Percentiles rank a stretch among this genome's conserved stretches.
Evolutionary conservation across 202 grass and related monocot genomes (phyloP).

Genomic region (Dendrocalamus latiflorus): DNA sequence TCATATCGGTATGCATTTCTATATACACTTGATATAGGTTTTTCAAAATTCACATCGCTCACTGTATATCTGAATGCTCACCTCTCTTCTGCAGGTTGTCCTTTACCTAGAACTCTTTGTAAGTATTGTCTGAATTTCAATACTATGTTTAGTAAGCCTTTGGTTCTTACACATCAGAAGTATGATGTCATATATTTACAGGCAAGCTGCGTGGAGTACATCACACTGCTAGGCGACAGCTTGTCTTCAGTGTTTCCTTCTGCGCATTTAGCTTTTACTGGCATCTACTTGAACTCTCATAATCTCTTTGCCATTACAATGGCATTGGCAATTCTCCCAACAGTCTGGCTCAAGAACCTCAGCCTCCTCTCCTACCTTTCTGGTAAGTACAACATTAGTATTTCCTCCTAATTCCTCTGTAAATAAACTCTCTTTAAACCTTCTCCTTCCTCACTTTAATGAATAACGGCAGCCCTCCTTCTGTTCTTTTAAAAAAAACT

Average conservation of each 20-base stretch:
- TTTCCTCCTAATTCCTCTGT: neutral
- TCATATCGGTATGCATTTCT: conserved; percentile 48
- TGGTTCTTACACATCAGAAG: no score
- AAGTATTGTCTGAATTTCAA: no score
- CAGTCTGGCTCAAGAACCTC: conserved; percentile 80
- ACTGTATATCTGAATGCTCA: neutral
- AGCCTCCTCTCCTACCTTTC: conserved; percentile 70
- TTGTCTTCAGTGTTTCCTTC: no score
- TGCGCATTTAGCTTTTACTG: conserved; percentile 40
- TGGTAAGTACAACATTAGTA: conserved; percentile 26
- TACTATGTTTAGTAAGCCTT: no score
- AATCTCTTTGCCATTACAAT: conserved; percentile 56
- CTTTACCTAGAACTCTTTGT: conserved; percentile 72
- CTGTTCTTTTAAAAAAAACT: no score
- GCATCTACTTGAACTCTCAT: conserved; percentile 45
- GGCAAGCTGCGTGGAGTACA: no score
- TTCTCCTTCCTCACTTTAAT: no score
- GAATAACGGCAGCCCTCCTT: no score
- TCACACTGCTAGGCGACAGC: no score
- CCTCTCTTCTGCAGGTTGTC: conserved; percentile 47
- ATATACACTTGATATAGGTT: neutral
- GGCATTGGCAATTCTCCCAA: conserved; percentile 61
- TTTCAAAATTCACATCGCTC: neutral
- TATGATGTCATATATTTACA: no score
- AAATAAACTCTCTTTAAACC: no score